Evolutionary conservation across 331 rosid species (phyloP).

Genomic region (Telfairia occidentalis): DNA sequence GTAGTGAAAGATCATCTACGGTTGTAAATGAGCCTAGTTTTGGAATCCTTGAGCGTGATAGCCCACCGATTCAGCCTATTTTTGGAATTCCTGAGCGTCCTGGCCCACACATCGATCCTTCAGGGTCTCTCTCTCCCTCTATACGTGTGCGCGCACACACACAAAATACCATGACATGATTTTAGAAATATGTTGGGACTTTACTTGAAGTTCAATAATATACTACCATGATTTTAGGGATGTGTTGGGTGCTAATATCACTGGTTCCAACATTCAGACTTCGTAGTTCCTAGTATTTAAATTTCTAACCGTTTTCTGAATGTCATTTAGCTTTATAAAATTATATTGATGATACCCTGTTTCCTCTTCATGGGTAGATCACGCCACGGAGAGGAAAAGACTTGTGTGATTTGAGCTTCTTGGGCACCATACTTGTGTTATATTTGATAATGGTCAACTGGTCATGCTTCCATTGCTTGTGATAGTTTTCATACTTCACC

Average conservation of each 20-base stretch:
- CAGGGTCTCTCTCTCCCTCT: slow-evolving; percentile 31
- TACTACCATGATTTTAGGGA: not conserved
- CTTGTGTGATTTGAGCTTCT: not conserved
- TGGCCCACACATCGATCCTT: slow-evolving; percentile 30
- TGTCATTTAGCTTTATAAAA: not conserved
- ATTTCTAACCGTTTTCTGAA: not conserved
- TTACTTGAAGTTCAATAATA: not conserved
- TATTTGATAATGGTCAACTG: not conserved
- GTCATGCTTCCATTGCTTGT: not conserved
- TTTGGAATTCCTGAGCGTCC: slow-evolving; percentile 31
- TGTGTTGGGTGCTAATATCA: not conserved
- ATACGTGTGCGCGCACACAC: not conserved
- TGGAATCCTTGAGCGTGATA: slow-evolving; percentile 30
- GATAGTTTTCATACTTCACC: not conserved
- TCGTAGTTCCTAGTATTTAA: not conserved
- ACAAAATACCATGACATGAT: not conserved
- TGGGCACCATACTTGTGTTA: not conserved
- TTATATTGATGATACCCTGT: not conserved
- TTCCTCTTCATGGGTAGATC: not conserved
- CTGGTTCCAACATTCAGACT: not conserved
- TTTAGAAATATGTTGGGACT: not conserved
- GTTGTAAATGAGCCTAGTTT: slow-evolving; percentile 22
- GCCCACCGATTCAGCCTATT: slow-evolving; percentile 21
- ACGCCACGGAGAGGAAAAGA: not conserved
- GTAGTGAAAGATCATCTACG: slow-evolving; percentile 27